Evolutionary conservation across 495 filamentous ascomycete genomes (phyloP).

Genomic region (Penicillium cinerascens): DNA sequence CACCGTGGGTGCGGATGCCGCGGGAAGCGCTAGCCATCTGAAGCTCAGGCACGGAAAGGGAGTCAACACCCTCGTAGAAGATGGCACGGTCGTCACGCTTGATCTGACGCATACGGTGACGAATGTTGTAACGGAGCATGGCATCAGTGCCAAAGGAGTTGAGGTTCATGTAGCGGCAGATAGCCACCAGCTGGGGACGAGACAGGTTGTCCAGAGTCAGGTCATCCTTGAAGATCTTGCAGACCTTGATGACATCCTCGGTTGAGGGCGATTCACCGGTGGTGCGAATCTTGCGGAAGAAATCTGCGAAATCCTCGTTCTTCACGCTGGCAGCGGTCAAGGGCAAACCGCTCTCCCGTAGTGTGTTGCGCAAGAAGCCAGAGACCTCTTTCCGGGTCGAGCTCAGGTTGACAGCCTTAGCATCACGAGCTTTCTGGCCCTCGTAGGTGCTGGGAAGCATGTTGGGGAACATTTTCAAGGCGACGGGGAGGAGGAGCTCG

Average conservation of each 20-base stretch:
- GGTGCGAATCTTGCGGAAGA: constrained; percentile 93
- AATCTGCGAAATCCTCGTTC: constrained; percentile 92
- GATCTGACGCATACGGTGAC: constrained; percentile 97
- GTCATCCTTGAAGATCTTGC: constrained; percentile 99
- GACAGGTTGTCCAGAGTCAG: constrained; percentile 96
- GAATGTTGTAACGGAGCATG: constrained; percentile 96
- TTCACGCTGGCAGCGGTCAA: constrained; percentile 81
- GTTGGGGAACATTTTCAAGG: constrained; percentile 93
- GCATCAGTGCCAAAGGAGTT: constrained; percentile 95
- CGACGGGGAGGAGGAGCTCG: constrained; percentile 90
- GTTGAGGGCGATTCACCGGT: constrained; percentile 86
- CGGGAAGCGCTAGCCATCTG: constrained; percentile 88
- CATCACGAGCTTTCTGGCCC: constrained; percentile 80
- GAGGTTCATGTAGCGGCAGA: constrained; percentile 98
- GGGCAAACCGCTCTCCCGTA: constrained; percentile 90
- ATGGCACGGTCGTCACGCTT: constrained; percentile 97
- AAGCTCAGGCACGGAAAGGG: constrained; percentile 86
- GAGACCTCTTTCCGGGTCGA: constrained; percentile 92
- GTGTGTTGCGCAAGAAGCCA: constrained; percentile 79
- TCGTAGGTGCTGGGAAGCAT: constrained; percentile 97
- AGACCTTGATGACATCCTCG: constrained; percentile 95
- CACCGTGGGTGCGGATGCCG: constrained; percentile 86
- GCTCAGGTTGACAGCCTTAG: constrained; percentile 77
- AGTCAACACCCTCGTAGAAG: constrained; percentile 89
- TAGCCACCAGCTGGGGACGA: constrained; percentile 90